Evolutionary conservation across 441 rosid genomes (phyloP).

Genomic region (Adansonia rubrostipa): DNA sequence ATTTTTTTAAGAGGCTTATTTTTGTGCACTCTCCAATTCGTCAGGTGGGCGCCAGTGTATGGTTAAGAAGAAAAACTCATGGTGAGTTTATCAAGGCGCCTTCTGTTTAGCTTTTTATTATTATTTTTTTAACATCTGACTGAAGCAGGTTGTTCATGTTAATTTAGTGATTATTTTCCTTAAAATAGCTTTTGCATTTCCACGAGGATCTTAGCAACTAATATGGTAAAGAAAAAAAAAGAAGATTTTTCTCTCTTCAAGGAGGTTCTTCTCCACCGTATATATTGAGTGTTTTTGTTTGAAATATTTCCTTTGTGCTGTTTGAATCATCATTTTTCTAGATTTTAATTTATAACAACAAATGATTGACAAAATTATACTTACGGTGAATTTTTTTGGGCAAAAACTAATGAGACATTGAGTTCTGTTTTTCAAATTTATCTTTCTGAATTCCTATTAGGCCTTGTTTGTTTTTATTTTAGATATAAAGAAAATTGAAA

Average conservation of each 20-base stretch:
- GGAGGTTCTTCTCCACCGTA: background rate
- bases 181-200: conserved; percentile 14
- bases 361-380: background rate
- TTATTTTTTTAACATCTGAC: background rate
- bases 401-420: background rate
- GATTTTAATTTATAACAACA: background rate
- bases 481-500: no score
- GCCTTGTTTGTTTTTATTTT: no score
- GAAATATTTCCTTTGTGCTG: background rate
- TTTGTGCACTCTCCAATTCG: conserved; percentile 37
- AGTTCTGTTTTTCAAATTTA: no score
- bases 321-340: background rate
- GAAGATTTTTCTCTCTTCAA: background rate
- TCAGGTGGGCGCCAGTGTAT: conserved; percentile 38
- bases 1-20: conserved; percentile 29
- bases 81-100: conserved; percentile 25
- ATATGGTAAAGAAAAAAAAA: background rate
- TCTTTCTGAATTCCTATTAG: background rate
- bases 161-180: conserved; percentile 4
- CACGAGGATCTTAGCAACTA: background rate
- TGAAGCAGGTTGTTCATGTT: background rate
- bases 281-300: background rate
- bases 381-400: background rate
- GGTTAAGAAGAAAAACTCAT: conserved; percentile 27
- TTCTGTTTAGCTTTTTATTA: background rate